A percentile compares a stretch with the other conserved stretches of the same genome.
These are phyloP conservation scores for Candida pseudofarinosa DNA, from an alignment of 805 yeast genomes.

Conservation along the genomic window DNA sequence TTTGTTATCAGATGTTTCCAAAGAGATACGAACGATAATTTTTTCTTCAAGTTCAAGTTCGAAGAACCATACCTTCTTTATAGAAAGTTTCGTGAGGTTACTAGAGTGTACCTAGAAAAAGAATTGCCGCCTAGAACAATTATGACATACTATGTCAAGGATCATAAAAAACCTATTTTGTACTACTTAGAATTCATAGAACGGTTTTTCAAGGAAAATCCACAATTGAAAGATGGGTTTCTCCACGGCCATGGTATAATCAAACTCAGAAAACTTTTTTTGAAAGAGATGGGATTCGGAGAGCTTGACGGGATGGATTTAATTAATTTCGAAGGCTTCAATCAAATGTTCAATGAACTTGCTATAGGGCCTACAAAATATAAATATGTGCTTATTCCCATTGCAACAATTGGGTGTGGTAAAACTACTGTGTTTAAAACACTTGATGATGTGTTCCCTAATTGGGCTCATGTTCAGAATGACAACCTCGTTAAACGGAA, in stretches of 20 bases:
- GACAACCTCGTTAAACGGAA: slow-evolving; percentile 58
- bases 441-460: slow-evolving; percentile 48
- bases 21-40: slow-evolving; percentile 33
- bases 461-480: slow-evolving; percentile 76
- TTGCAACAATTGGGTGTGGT: slow-evolving; percentile 93
- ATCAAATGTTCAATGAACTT: slow-evolving; percentile 12
- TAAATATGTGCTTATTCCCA: slow-evolving; percentile 70
- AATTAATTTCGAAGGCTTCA: slow-evolving; percentile 43
- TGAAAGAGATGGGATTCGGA: slow-evolving; percentile 40
- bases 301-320: slow-evolving; percentile 56
- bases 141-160: slow-evolving; percentile 35
- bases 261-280: slow-evolving; percentile 61
- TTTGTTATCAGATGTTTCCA: slow-evolving; percentile 75
- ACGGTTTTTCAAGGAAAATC: slow-evolving; percentile 49
- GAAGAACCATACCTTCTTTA: slow-evolving; percentile 93
- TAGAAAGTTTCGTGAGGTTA: slow-evolving; percentile 85
- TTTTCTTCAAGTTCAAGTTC: slow-evolving; percentile 88
- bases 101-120: slow-evolving; percentile 52
- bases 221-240: slow-evolving; percentile 44
- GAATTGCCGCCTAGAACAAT: slow-evolving; percentile 20
- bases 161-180: slow-evolving; percentile 58
- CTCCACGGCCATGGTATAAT: slow-evolving; percentile 67
- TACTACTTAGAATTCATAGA: slow-evolving; percentile 67
- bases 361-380: slow-evolving; percentile 24
- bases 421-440: slow-evolving; percentile 80